Percentiles rank a stretch among this genome's conserved stretches.
Conservation (phyloP, 805 yeast genomes). For the Suhomyces sp. region DNA sequence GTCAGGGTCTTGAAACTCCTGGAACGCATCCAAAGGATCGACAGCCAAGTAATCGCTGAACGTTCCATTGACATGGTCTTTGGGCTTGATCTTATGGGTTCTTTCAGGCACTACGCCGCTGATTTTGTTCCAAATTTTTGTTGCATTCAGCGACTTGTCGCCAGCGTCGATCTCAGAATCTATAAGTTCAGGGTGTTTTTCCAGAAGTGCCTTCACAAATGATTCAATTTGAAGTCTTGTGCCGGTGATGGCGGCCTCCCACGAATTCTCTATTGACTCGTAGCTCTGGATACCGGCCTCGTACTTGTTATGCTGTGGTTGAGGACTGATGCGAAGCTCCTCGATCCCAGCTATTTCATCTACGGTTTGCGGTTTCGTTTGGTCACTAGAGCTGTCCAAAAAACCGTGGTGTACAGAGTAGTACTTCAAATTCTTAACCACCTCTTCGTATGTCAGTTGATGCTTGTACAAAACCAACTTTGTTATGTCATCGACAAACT, state of each 20-base stretch:
- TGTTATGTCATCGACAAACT: slow-evolving; percentile 44
- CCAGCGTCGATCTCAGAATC: slow-evolving; percentile 34
- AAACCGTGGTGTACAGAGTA: slow-evolving; percentile 30
- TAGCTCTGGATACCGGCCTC: slow-evolving; percentile 17
- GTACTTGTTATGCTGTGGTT: background rate
- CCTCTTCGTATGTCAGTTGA: slow-evolving; percentile 27
- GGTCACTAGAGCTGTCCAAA: slow-evolving; percentile 4
- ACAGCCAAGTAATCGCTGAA: slow-evolving; percentile 28
- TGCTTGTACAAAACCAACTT: slow-evolving; percentile 39
- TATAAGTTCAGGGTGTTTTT: slow-evolving; percentile 35
- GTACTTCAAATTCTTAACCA: slow-evolving; percentile 21
- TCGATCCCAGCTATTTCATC: background rate
- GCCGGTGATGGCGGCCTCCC: slow-evolving; percentile 37
- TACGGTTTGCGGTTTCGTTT: background rate
- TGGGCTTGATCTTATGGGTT: slow-evolving; percentile 24
- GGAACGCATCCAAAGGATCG: slow-evolving; percentile 32
- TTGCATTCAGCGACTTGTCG: slow-evolving; percentile 21
- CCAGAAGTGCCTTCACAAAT: slow-evolving; percentile 25
- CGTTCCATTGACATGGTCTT: slow-evolving; percentile 29
- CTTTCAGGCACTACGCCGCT: slow-evolving; percentile 15
- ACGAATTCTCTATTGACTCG: slow-evolving; percentile 34
- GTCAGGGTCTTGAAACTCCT: slow-evolving; percentile 24
- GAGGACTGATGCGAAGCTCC: background rate
- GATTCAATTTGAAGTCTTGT: slow-evolving; percentile 39
- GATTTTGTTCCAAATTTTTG: slow-evolving; percentile 30